phyloP scores from a whole-genome alignment of 306 rosid genomes.

The Geum urbanum region DNA sequence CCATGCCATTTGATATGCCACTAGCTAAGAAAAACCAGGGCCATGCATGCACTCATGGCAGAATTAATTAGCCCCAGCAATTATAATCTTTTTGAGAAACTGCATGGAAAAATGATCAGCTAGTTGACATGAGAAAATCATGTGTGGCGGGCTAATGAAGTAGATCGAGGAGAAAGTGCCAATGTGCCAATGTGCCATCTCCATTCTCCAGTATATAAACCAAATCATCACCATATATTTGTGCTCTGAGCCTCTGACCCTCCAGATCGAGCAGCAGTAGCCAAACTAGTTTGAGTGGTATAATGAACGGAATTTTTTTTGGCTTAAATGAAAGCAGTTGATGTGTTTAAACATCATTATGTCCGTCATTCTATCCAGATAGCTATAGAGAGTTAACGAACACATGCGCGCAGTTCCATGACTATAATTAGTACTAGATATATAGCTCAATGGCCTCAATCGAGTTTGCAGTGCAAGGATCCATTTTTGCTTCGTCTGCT shows the following conservation, averaged over 20 bases:
- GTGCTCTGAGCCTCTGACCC: neutral
- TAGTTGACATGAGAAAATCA: neutral
- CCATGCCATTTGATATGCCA: neutral
- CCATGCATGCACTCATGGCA: neutral
- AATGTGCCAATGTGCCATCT: neutral
- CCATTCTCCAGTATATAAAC: slow-evolving; percentile 3
- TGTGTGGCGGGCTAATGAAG: slow-evolving; percentile 9
- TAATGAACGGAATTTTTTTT: neutral
- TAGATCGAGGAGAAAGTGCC: neutral
- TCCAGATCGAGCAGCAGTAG: too few relatives aligned
- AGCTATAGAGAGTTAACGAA: neutral
- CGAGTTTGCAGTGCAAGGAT: neutral
- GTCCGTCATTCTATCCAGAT: neutral
- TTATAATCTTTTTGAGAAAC: neutral
- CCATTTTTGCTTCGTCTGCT: neutral
- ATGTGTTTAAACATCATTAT: neutral
- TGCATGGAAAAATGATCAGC: neutral
- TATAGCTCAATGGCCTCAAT: too few relatives aligned
- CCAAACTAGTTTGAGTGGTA: neutral
- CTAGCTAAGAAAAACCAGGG: neutral
- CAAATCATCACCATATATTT: neutral
- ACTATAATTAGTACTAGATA: too few relatives aligned
- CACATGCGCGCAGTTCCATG: neutral
- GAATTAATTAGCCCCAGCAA: neutral
- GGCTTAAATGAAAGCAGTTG: neutral